Conservation (phyloP, 2,329 filamentous ascomycete species). For the Passalora sequoiae region DNA sequence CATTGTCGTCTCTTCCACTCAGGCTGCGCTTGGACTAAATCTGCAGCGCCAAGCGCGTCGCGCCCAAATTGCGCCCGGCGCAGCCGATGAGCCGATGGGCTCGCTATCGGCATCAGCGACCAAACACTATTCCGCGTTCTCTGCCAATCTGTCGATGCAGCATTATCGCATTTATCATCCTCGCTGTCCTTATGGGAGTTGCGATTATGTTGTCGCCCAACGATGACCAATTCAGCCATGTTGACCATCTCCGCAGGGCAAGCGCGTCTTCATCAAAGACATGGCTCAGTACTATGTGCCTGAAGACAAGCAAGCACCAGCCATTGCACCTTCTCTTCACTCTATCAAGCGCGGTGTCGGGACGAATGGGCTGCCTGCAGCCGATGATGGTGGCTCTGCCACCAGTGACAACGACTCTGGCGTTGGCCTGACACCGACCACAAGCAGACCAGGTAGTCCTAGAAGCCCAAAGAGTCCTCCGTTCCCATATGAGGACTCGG, state of each 20-base stretch:
- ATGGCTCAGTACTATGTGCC: slow-evolving; percentile 90
- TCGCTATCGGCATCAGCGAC: neutral
- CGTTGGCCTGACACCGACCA: slow-evolving; percentile 21
- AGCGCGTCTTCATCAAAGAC: slow-evolving; percentile 96
- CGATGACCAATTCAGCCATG: neutral
- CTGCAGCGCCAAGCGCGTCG: neutral
- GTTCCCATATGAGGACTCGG: slow-evolving; percentile 54
- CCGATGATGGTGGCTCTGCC: slow-evolving; percentile 30
- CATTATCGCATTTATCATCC: neutral
- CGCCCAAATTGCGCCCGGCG: slow-evolving; percentile 4
- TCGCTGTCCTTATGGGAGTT: neutral
- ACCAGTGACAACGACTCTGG: slow-evolving; percentile 28
- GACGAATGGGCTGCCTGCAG: slow-evolving; percentile 37
- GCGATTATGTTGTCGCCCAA: neutral
- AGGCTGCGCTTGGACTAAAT: slow-evolving; percentile 4
- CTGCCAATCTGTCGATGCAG: neutral
- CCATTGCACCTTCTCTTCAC: slow-evolving; percentile 71
- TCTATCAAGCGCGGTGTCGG: slow-evolving; percentile 55
- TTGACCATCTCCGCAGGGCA: slow-evolving; percentile 54
- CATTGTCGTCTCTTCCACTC: slow-evolving; percentile 6
- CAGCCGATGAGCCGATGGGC: neutral
- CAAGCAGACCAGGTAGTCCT: slow-evolving; percentile 24
- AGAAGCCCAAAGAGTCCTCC: slow-evolving; percentile 34
- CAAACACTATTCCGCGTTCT: neutral
- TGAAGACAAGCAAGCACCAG: slow-evolving; percentile 61